These are phyloP conservation scores for Daldinia caldariorum DNA, from an alignment of 495 filamentous ascomycete species.

Conservation along the genomic window DNA sequence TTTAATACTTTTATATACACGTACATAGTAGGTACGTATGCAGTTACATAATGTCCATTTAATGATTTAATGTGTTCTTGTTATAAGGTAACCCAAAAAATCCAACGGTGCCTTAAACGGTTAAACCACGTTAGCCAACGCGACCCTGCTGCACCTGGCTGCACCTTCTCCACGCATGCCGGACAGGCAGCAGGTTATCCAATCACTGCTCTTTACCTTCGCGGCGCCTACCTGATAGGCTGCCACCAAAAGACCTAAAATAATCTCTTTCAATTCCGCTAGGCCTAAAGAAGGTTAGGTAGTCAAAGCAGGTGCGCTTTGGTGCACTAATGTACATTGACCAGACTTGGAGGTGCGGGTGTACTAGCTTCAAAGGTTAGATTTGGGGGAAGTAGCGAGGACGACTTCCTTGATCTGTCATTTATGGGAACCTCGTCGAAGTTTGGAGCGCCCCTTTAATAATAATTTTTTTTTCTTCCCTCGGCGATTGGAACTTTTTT, in stretches of 20 bases:
- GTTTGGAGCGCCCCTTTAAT: conserved; percentile 38
- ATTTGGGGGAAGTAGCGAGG: conserved; percentile 26
- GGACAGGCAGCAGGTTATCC: conserved; percentile 12
- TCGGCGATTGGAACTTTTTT: conserved; percentile 32
- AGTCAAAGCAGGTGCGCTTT: conserved; percentile 35
- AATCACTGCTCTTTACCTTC: conserved; percentile 18
- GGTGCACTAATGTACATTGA: conserved; percentile 26
- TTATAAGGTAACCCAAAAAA: conserved; percentile 11
- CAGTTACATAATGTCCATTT: too few relatives aligned
- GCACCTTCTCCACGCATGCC: conserved; percentile 36
- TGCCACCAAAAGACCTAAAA: conserved; percentile 41
- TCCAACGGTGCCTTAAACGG: conserved; percentile 28
- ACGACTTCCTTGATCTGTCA: conserved; percentile 34
- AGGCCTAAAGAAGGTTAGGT: conserved; percentile 25
- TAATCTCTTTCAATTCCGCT: conserved; percentile 33
- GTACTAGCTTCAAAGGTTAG: conserved; percentile 9
- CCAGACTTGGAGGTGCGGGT: conserved; percentile 24
- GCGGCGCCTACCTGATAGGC: conserved; percentile 20
- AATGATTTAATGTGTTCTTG: neutral
- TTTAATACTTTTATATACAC: neutral
- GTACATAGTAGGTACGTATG: too few relatives aligned
- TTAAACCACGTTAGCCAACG: conserved; percentile 32
- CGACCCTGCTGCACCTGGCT: conserved; percentile 30
- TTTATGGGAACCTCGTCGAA: conserved; percentile 39
- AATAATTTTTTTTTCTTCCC: conserved; percentile 27